Evolutionary conservation across 2,329 filamentous ascomycete genomes (phyloP), one percentile per base, ranked within the genome.

Genomic region (Scytalidium sp.): DNA sequence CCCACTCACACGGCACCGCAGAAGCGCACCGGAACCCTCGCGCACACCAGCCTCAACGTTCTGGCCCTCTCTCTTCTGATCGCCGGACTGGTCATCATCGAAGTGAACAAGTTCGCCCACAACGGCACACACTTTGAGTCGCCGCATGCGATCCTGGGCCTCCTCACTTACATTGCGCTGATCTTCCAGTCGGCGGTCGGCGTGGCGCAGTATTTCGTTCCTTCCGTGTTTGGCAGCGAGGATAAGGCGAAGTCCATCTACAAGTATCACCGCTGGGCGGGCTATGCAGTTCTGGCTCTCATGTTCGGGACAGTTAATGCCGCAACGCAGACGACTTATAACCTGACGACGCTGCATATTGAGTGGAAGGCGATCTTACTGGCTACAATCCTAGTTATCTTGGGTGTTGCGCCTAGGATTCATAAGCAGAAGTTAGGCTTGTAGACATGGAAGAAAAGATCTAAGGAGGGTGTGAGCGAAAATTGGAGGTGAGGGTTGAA

Each of bases 231-330:
- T 60, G 92, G 92, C 4, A 84, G 89, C 49, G 83, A 86, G 55
- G 84, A 89, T 21, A 84, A 83, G 3, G 93, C 91, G 19, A 95
- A 92, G 77, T 76, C 76, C 20, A 67, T 96, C 40, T 97, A 93
- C 78, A 97, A 96, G 70, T 96, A 92, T 62, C 94, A 97, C 67
- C 83, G 93, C 23, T 71, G 80, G 47, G 79, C 76, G 19, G 94
- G 93, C 2, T 97, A 99, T 65, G 57, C 83, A 7, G 72, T 92
- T 51, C 70, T 93, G 47, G 63, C 85, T 45, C 61, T 95, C 60
- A 76, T 93, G 54, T 70, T 96, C 54, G 83, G 81, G 9, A 94
- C 92, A 0, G 79, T 96, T 36, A 73, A 79, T 44, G 85, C 86
- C 20, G 89, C 92, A 1, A 90, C 85, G 3, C 77, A 84, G 70